Percentiles rank a stretch among this genome's conserved stretches.
Conservation (phyloP, 2,329 filamentous ascomycete genomes). For the Scedosporium aurantiacum region DNA sequence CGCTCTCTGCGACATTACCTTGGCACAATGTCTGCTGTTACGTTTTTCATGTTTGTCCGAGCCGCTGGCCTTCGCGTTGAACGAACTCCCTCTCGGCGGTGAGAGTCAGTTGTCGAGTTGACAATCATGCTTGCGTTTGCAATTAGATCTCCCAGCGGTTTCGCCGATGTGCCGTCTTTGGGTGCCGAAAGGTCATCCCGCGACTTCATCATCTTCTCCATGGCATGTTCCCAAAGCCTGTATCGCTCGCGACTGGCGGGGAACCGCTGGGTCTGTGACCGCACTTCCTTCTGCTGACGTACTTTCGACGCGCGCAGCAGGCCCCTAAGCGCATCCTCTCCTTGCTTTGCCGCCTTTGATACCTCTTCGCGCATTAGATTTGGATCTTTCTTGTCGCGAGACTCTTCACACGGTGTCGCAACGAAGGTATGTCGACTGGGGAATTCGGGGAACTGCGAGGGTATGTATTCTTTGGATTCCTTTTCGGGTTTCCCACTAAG, state of each 20-base stretch:
- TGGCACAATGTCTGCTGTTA: not conserved
- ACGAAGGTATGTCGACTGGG: constrained; percentile 55
- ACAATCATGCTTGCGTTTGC: constrained; percentile 56
- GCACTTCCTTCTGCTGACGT: constrained; percentile 53
- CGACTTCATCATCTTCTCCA: constrained; percentile 42
- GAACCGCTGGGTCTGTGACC: constrained; percentile 42
- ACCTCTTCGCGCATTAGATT: constrained; percentile 50
- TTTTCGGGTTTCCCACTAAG: constrained; percentile 49
- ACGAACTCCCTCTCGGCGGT: constrained; percentile 1
- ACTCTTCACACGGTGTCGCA: constrained; percentile 39
- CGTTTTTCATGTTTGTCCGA: not conserved
- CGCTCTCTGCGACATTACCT: not conserved
- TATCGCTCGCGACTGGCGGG: constrained; percentile 42
- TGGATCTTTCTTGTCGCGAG: constrained; percentile 33
- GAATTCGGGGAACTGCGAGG: constrained; percentile 47
- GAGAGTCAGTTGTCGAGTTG: constrained; percentile 22
- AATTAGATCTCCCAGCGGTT: constrained; percentile 28
- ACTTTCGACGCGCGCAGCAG: constrained; percentile 52
- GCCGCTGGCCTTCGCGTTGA: not conserved
- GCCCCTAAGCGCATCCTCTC: constrained; percentile 48
- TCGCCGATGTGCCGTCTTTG: not conserved
- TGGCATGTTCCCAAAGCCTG: constrained; percentile 48
- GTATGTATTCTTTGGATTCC: constrained; percentile 43
- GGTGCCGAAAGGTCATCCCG: constrained; percentile 7
- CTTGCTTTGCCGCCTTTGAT: constrained; percentile 47